phyloP scores from a whole-genome alignment of 257 asterid genomes.

The Solanum chiquidenum region DNA sequence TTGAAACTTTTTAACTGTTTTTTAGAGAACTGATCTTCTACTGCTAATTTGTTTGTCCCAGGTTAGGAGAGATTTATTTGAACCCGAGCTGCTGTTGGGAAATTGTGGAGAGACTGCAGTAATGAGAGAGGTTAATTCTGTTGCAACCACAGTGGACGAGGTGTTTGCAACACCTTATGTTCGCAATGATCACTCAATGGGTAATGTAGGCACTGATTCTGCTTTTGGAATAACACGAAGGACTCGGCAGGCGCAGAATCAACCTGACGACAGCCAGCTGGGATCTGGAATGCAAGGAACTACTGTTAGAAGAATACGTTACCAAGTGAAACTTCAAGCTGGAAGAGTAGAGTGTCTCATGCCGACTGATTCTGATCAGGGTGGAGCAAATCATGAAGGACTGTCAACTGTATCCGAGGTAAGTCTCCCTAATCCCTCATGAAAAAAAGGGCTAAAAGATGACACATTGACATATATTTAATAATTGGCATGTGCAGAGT shows the following conservation, averaged over 20 bases:
- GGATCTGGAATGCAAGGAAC: slow-evolving; percentile 34
- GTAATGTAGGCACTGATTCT: slow-evolving; percentile 8
- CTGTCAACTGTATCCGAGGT: slow-evolving; percentile 31
- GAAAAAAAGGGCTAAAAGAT: not conserved
- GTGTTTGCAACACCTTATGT: not conserved
- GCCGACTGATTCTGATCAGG: slow-evolving; percentile 11
- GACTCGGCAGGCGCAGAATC: slow-evolving; percentile 26
- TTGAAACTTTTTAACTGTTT: not conserved
- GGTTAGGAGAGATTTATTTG: slow-evolving; percentile 12
- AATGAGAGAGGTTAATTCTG: slow-evolving; percentile 17
- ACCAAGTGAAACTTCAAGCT: slow-evolving; percentile 32
- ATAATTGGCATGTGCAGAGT: slow-evolving; percentile 34
- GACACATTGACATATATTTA: not conserved
- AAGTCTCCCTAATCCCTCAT: not conserved
- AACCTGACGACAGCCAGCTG: not conserved
- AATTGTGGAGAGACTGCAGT: slow-evolving; percentile 28
- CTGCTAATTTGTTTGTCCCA: not conserved
- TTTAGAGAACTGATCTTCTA: not conserved
- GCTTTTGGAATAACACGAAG: slow-evolving; percentile 36
- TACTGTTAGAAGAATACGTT: slow-evolving; percentile 58
- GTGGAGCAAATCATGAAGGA: slow-evolving; percentile 3
- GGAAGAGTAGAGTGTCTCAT: slow-evolving; percentile 31
- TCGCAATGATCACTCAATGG: slow-evolving; percentile 1
- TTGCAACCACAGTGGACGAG: slow-evolving; percentile 4
- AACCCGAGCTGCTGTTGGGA: slow-evolving; percentile 16